Evolutionary conservation across 306 rosid genomes (phyloP), one percentile per base, ranked within the genome.

Genomic region (Myrica gale): DNA sequence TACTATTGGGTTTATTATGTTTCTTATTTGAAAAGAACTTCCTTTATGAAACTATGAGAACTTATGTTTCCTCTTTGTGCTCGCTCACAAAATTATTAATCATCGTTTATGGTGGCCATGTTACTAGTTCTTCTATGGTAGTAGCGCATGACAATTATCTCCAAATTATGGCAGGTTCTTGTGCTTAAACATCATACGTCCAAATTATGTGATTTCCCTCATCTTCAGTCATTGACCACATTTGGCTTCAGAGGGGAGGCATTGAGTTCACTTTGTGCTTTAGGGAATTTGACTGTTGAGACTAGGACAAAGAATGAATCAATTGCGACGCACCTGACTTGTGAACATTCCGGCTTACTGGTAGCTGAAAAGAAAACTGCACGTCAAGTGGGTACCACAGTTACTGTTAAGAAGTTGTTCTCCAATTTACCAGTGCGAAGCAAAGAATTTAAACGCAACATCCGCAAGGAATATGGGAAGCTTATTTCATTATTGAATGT

Each of bases 231-330:
- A 70, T 80, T 92, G 6, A 84, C 93, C 47, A 92, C 98, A 13
- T 95, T 89, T 82, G 98, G 98, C 37, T 95, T 95, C 81, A 89
- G 98, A 69, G 98, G 98, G 8, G 97, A 95, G 90, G 98, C 98
- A 21, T 42, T 95, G 81, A 95, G 98, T 78, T 95, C 97, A 1
- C 93, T 95, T 4, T 88, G 96, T 69, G 85, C 94, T 47, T 62
- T 95, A 70, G 98, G 93, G 79, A 71, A 83, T 69, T 74, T 95
- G 84, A 92, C 88, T 0, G 81, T 95, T 65, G 98, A 95, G 75
- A 92, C 98, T 5, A 89, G 90, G 82, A 87, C 97, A 1, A 87
- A 67, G 75, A 84, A 77, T 73, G 98, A 95, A 83, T 58, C 88
- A 6, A 81, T 95, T 37, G 98, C 93, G 4, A 85, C 97, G 9